Evolutionary conservation across 2,329 filamentous ascomycete species (phyloP), one percentile per base, ranked within the genome.

Genomic region (Penicillium sp.): DNA sequence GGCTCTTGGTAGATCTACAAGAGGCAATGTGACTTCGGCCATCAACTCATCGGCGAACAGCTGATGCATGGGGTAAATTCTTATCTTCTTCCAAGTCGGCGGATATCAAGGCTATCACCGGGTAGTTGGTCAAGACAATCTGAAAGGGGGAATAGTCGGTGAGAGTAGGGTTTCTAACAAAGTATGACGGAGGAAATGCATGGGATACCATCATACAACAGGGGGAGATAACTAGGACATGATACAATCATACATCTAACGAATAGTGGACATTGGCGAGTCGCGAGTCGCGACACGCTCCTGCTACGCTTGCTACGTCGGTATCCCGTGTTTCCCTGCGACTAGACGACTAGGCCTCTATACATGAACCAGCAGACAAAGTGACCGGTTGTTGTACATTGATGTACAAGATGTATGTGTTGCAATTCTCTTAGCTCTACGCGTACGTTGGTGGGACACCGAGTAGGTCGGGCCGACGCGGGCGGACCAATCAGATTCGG

Each of bases 71-170:
- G 16, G 22, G 37, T 7, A 46, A 29, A 46, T 38, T 18, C 33
- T 33, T 25, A 19, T 36, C 19, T 44, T 27, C 25, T 25, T 44
- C 31, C 25, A 16, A 5, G n/a, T n/a, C 33, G 5, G 8, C 18
- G 8, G 12, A 35, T 31, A 11, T 48, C 10, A 30, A 33, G 3
- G 29, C 19, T 34, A 50, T 35, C 35, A 9, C 13, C 41, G 41
- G 47, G 25, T 45, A 40, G 16, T 39, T 39, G 4, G 28, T 27
- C n/a, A 25, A 34, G 5, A 8, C 4, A 16, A 9, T 34, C 11
- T n/a, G 16, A 3, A 38, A 3, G 18, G n/a, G 35, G 16, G 13
- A 49, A 49, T 46, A 46, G 41, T 31, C 41, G 47, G 47, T 46
- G 41, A 40, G 27, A 40, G 28, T 40, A 40, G 27, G 40, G 28